phyloP scores from a whole-genome alignment of 176 grass and related monocot genomes.

The Triticum urartu region DNA sequence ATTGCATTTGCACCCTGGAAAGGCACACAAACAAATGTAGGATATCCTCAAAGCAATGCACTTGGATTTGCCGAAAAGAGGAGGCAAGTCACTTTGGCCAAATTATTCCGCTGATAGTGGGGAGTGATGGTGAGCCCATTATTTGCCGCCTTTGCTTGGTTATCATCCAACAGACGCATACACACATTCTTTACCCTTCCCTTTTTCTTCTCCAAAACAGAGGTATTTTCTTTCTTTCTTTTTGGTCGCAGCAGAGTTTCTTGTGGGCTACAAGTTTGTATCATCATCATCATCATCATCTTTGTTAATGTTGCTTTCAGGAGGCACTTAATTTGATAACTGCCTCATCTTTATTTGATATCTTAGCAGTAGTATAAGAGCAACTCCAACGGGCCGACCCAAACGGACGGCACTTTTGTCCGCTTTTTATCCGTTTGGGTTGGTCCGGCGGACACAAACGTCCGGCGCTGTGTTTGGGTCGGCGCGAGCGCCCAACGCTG shows the following conservation, averaged over 20 bases:
- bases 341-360: not conserved
- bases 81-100: not conserved
- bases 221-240: not conserved
- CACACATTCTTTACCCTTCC: not conserved
- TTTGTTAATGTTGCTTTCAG: not conserved
- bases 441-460: too few species aligned
- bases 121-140: conserved; percentile 19
- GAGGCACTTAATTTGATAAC: not conserved
- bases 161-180: not conserved
- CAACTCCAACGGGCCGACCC: too few species aligned
- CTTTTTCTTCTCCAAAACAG: not conserved
- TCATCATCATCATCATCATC: not conserved
- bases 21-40: not conserved
- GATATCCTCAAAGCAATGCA: conserved; percentile 7
- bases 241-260: not conserved
- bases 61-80: conserved; percentile 15
- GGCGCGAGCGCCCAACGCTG: too few species aligned
- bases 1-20: not conserved
- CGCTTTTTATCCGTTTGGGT: too few species aligned
- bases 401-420: too few species aligned
- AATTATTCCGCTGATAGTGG: conserved; percentile 24
- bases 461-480: too few species aligned
- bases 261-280: not conserved
- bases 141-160: not conserved
- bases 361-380: not conserved